phyloP scores from a whole-genome alignment of 1,284 basidiomycete species.

The Macrocystidia cucumis region DNA sequence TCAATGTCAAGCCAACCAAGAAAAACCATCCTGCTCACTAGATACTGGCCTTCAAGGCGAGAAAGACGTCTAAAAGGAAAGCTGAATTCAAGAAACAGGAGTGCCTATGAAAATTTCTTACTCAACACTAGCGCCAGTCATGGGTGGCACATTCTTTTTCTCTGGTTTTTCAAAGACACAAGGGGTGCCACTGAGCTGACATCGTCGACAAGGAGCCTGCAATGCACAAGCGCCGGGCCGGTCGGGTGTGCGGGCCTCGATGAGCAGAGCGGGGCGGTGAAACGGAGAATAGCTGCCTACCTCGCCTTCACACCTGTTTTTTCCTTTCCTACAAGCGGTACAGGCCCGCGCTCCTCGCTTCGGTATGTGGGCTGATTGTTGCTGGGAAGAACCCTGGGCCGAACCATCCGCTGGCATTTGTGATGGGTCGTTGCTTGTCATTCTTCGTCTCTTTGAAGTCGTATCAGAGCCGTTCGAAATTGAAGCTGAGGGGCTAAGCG shows the following conservation, averaged over 20 bases:
- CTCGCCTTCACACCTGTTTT: constrained; percentile 91
- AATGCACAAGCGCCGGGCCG: constrained; percentile 37
- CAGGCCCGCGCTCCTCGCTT: constrained; percentile 77
- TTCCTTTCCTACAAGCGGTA: constrained; percentile 81
- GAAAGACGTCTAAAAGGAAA: constrained; percentile 56
- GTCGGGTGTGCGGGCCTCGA: constrained; percentile 59
- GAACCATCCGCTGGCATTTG: constrained; percentile 16
- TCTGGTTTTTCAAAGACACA: constrained; percentile 94
- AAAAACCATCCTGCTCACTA: constrained; percentile 37
- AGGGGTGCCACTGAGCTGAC: constrained; percentile 73
- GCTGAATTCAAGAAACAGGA: background rate
- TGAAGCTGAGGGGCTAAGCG: constrained; percentile 34
- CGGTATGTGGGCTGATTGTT: constrained; percentile 48
- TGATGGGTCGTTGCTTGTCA: constrained; percentile 20
- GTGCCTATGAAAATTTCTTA: constrained; percentile 27
- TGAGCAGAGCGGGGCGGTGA: constrained; percentile 32
- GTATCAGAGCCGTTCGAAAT: constrained; percentile 33
- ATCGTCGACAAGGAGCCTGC: constrained; percentile 84
- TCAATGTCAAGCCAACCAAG: constrained; percentile 4
- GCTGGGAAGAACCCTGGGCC: constrained; percentile 18
- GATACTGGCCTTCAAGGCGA: constrained; percentile 76
- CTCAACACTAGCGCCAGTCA: constrained; percentile 66
- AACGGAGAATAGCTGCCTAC: constrained; percentile 32
- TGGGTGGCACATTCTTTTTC: constrained; percentile 60
- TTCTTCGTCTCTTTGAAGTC: constrained; percentile 28